phyloP scores from a whole-genome alignment of 1,284 basidiomycete genomes.

The Cystobasidium slooffiae region DNA sequence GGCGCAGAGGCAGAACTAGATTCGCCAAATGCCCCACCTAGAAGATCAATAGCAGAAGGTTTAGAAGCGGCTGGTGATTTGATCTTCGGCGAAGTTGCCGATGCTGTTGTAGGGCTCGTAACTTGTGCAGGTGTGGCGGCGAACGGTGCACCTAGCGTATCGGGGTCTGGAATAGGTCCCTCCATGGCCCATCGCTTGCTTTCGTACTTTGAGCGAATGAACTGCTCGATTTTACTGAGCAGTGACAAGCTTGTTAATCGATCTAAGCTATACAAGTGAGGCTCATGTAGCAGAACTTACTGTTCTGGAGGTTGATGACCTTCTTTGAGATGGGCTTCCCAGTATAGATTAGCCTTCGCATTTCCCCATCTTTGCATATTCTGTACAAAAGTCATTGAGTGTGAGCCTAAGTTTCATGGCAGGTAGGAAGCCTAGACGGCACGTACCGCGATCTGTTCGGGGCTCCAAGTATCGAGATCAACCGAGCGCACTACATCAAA shows the following conservation, averaged over 20 bases:
- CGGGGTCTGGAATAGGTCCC: constrained; percentile 84
- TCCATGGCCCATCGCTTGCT: constrained; percentile 89
- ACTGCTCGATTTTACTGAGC: constrained; percentile 92
- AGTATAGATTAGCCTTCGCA: constrained; percentile 85
- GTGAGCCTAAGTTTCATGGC: constrained; percentile 30
- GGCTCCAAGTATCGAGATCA: constrained; percentile 96
- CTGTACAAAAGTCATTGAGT: constrained; percentile 58
- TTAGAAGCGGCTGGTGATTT: constrained; percentile 6
- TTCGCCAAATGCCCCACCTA: constrained; percentile 26
- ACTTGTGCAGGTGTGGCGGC: constrained; percentile 47
- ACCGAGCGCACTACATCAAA: constrained; percentile 79
- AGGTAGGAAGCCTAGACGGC: neutral
- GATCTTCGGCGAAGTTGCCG: neutral
- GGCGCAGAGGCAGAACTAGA: constrained; percentile 2
- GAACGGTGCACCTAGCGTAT: constrained; percentile 67
- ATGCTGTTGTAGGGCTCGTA: neutral
- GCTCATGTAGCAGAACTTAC: constrained; percentile 62
- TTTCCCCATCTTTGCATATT: constrained; percentile 95
- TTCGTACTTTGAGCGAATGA: constrained; percentile 97
- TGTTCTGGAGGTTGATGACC: constrained; percentile 95
- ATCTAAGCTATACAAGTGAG: neutral
- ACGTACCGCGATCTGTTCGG: constrained; percentile 91
- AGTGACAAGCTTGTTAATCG: neutral
- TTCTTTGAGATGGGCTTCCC: constrained; percentile 92
- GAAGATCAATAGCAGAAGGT: constrained; percentile 34